Conservation (phyloP, 73 alveolate species). For the Paramecium bursaria region DNA sequence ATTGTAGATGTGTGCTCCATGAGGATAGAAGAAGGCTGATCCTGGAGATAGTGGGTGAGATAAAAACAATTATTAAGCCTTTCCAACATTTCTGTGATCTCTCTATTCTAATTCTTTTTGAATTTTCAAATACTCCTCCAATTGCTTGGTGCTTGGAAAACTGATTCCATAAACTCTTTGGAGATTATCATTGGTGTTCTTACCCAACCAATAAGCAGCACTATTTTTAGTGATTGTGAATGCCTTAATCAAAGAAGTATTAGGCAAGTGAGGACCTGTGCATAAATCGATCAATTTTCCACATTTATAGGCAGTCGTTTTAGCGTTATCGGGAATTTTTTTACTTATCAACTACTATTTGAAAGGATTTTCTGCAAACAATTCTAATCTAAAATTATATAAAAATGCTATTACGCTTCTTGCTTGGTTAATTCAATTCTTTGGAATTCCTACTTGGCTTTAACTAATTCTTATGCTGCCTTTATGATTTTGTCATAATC, state of each 20-base stretch:
- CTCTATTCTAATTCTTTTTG: conserved; percentile 98
- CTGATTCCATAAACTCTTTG: conserved; percentile 99
- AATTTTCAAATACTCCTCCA: conserved; percentile 93
- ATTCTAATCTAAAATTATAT: conserved; percentile 72
- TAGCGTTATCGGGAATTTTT: conserved; percentile 96
- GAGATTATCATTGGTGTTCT: conserved; percentile 96
- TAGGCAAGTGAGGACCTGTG: conserved; percentile 99
- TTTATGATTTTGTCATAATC: conserved; percentile 92
- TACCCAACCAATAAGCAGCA: conserved; percentile 99
- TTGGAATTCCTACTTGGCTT: conserved; percentile 93
- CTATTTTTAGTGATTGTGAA: conserved; percentile 97
- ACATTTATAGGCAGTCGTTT: conserved; percentile 98
- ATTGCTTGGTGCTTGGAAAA: conserved; percentile 96
- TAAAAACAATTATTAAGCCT: conserved; percentile 94
- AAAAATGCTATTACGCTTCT: conserved; percentile 71
- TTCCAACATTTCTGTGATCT: conserved; percentile 99
- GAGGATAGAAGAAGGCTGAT: conserved; percentile 96
- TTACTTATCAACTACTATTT: conserved; percentile 94
- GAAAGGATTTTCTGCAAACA: conserved; percentile 98
- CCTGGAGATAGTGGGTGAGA: conserved; percentile 98
- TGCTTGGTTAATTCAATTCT: conserved; percentile 96
- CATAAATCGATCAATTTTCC: conserved; percentile 99
- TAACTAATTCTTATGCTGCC: conserved; percentile 83
- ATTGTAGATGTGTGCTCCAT: conserved; percentile 96
- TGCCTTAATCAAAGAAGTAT: conserved; percentile 97